Percentiles rank a stretch among this genome's conserved stretches.
These are phyloP conservation scores for Anisodus tanguticus DNA, from an alignment of 257 asterid genomes.

Conservation along the genomic window DNA sequence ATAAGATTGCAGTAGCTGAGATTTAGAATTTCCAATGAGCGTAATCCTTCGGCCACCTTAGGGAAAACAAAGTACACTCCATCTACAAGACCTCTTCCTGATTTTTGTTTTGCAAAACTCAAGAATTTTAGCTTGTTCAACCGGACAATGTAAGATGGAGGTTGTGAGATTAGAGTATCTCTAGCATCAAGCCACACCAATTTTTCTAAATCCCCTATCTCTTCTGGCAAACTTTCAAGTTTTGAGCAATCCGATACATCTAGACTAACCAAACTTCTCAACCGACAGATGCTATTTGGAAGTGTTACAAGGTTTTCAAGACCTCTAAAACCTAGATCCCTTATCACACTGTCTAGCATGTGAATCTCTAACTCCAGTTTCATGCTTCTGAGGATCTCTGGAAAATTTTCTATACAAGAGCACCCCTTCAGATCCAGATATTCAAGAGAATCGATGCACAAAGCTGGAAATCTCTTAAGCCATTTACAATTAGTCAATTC, in stretches of 20 bases:
- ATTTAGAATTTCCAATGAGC: slow-evolving; percentile 2
- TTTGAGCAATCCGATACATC: background rate
- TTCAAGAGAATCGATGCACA: background rate
- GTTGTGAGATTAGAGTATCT: background rate
- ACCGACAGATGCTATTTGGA: background rate
- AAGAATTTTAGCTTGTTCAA: background rate
- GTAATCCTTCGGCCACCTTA: background rate
- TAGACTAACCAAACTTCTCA: background rate
- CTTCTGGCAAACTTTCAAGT: background rate
- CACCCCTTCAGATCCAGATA: background rate
- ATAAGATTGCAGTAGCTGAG: background rate
- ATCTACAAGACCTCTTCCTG: background rate
- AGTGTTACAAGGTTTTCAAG: background rate
- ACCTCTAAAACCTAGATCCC: background rate
- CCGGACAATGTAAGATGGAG: background rate
- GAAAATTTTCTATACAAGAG: background rate
- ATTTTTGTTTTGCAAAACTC: background rate
- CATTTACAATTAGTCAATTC: background rate
- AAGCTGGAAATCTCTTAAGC: background rate
- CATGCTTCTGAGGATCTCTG: background rate
- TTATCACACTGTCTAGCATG: no score
- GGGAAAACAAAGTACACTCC: background rate
- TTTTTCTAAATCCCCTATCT: background rate
- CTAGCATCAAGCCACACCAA: background rate
- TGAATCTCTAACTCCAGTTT: background rate